Evolutionary conservation across 257 asterid genomes (phyloP).

Genomic region (Fraxinus anomala): DNA sequence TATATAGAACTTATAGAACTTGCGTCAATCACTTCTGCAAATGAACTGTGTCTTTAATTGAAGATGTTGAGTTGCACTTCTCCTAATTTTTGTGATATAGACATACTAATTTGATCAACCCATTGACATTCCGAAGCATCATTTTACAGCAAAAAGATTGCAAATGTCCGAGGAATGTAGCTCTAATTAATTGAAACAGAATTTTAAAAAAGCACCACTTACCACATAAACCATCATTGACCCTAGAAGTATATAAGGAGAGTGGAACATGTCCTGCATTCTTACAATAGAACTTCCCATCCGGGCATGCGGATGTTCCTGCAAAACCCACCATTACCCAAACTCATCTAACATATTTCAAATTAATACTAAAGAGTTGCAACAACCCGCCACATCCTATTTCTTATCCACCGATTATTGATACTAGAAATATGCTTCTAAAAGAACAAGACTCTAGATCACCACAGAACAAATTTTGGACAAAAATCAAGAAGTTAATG

Average conservation of each 20-base stretch:
- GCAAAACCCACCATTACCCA: conserved; percentile 36
- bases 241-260: conserved; percentile 73
- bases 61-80: background rate
- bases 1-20: background rate
- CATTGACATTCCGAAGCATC: background rate
- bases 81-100: background rate
- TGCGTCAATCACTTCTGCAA: background rate
- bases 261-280: conserved; percentile 80
- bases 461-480: conserved; percentile 8
- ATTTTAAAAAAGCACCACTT: conserved; percentile 20
- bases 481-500: background rate
- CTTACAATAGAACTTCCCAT: conserved; percentile 80
- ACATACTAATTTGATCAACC: background rate
- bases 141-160: background rate
- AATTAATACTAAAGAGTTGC: background rate
- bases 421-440: background rate
- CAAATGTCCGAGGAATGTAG: background rate
- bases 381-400: background rate
- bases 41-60: background rate
- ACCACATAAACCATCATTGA: conserved; percentile 97
- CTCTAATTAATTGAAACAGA: background rate
- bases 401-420: background rate
- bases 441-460: background rate
- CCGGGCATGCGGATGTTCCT: conserved; percentile 98
- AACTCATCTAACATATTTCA: conserved; percentile 10